Evolutionary conservation across 495 filamentous ascomycete species (phyloP).

Genomic region (Aspergillus ostianus): DNA sequence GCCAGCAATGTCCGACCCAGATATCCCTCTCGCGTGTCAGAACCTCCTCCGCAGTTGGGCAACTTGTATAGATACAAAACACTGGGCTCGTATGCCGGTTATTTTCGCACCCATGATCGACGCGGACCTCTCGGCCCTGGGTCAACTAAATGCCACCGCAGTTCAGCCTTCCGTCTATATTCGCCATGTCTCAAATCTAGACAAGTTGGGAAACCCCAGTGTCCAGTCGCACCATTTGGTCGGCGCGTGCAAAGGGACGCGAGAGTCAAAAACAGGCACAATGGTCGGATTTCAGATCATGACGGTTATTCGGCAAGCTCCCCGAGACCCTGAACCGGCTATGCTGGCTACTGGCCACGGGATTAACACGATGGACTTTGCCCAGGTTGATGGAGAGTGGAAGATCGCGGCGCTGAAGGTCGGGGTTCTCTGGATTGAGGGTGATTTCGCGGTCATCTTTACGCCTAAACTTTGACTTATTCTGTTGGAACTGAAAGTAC

Average conservation of each 20-base stretch:
- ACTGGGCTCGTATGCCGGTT: background rate
- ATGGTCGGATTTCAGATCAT: background rate
- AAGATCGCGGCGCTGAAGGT: background rate
- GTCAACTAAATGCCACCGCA: background rate
- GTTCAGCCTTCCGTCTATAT: background rate
- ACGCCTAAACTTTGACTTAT: background rate
- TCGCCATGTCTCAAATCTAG: background rate
- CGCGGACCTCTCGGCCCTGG: background rate
- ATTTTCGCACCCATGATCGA: background rate
- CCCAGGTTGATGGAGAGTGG: background rate
- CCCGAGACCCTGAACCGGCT: background rate
- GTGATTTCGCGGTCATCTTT: background rate
- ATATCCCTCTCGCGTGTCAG: background rate
- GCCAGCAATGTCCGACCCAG: background rate
- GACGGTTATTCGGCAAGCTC: background rate
- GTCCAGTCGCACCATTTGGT: background rate
- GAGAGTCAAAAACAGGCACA: background rate
- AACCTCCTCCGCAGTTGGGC: background rate
- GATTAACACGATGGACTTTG: background rate
- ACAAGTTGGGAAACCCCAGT: background rate
- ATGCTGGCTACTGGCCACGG: background rate
- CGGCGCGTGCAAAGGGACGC: background rate
- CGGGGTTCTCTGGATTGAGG: background rate
- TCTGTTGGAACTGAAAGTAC: background rate
- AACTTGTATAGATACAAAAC: background rate